Evolutionary conservation across 2,329 filamentous ascomycete genomes (phyloP), one percentile per base, ranked within the genome.

Genomic region (Scytalidium lignicola): DNA sequence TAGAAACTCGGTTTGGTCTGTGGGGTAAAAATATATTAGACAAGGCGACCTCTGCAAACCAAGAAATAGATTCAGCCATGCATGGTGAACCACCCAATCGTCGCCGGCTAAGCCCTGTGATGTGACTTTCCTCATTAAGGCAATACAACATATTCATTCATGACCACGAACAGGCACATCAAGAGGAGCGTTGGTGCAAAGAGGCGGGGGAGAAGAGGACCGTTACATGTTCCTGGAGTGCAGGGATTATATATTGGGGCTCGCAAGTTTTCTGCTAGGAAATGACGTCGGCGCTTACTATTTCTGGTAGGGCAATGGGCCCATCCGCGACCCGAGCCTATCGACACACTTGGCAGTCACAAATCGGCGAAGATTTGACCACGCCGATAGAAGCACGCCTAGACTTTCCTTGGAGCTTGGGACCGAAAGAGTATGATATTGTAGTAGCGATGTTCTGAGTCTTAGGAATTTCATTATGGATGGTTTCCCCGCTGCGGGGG

Each of bases 391-490:
- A 5, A 37, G 32, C 32, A 37, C 32, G 32, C 32, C 32, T 17
- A 37, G 12, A 13, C 32, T n/a, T n/a, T 37, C 32, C 5, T 8
- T 4, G 32, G 32, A 37, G 10, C 15, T 37, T 13, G 4, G 32
- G 32, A 37, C 15, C 32, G 7, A n/a, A 13, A n/a, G 15, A 7
- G 6, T 37, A 5, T 17, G n/a, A 37, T 15, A n/a, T n/a, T n/a
- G n/a, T n/a, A 13, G 32, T n/a, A 19, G 41, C 37, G 41, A 48
- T 48, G 47, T 43, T 20, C 41, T 48, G 47, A 48, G 47, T 21
- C 22, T 28, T 18, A 13, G 32, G 4, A 13, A 13, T 37, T 23
- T 21, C 26, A 48, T 46, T 22, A 63, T 63, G 61, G 59, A 63
- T 42, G 58, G 55, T 48, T 49, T 46, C 29, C 49, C 55, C 20